Evolutionary conservation across 495 filamentous ascomycete species (phyloP).

Genomic region (Hyaloscypha finlandica): DNA sequence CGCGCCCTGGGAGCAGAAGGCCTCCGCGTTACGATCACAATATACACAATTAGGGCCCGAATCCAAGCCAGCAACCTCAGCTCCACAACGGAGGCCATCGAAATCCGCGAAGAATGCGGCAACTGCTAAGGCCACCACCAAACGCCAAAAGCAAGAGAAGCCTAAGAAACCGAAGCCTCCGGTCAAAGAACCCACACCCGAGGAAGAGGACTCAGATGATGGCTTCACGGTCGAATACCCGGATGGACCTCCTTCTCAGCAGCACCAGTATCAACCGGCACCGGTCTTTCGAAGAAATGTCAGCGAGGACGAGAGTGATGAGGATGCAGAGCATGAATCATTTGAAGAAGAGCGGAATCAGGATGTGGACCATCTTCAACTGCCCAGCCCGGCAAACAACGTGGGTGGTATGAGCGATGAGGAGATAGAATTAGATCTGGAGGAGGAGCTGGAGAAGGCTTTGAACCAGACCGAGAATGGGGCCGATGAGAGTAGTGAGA

Average conservation of each 20-base stretch:
- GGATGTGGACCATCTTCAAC: slow-evolving; percentile 32
- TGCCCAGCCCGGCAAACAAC: slow-evolving; percentile 34
- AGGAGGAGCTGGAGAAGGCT: slow-evolving; percentile 33
- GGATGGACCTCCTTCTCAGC: slow-evolving; percentile 15
- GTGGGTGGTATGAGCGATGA: slow-evolving; percentile 29
- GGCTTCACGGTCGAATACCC: slow-evolving; percentile 34
- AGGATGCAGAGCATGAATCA: slow-evolving; percentile 31
- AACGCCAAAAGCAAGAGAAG: slow-evolving; percentile 27
- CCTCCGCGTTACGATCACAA: slow-evolving; percentile 20
- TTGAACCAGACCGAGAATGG: slow-evolving; percentile 18
- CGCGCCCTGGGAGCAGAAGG: slow-evolving; percentile 29
- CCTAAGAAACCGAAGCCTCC: slow-evolving; percentile 29
- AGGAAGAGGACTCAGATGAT: slow-evolving; percentile 36
- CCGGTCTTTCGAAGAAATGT: slow-evolving; percentile 24
- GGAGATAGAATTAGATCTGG: slow-evolving; percentile 32
- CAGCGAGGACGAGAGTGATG: slow-evolving; percentile 26
- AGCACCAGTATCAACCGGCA: slow-evolving; percentile 16
- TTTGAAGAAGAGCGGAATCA: slow-evolving; percentile 32
- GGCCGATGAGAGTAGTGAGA: slow-evolving; percentile 33
- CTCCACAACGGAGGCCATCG: slow-evolving; percentile 24
- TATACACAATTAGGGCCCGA: slow-evolving; percentile 27
- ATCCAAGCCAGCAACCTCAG: slow-evolving; percentile 9
- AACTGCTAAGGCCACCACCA: slow-evolving; percentile 18
- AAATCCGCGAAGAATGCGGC: slow-evolving; percentile 22
- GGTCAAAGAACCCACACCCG: slow-evolving; percentile 31